phyloP scores from a whole-genome alignment of 768 basidiomycete genomes.

The Tephrocybe sp. region DNA sequence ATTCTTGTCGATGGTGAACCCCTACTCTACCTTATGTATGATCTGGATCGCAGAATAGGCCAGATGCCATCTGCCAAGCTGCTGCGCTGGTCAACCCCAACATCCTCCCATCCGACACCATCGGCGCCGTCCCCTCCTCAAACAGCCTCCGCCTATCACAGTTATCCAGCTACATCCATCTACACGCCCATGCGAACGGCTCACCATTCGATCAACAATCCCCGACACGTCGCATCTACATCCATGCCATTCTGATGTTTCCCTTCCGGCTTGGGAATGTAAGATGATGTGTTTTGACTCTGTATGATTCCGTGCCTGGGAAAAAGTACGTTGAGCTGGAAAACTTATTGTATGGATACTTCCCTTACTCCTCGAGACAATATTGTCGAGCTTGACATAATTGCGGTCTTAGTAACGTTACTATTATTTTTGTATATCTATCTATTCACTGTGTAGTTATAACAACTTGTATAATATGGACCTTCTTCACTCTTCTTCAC shows the following conservation, averaged over 20 bases:
- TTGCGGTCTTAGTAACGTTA: conserved; percentile 8
- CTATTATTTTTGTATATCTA: conserved; percentile 10
- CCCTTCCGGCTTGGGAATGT: conserved; percentile 4
- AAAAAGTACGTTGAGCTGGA: conserved; percentile 6
- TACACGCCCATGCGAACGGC: conserved; percentile 23
- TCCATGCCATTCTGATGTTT: conserved; percentile 11
- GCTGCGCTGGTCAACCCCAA: conserved; percentile 37
- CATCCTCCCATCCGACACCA: conserved; percentile 3
- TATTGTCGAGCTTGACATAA: conserved; percentile 2
- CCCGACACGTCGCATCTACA: conserved; percentile 3
- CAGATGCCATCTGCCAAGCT: conserved; percentile 60
- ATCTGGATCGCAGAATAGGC: conserved; percentile 57
- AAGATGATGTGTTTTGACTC: neutral
- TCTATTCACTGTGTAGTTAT: conserved; percentile 13
- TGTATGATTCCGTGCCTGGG: conserved; percentile 1
- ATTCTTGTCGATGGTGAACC: conserved; percentile 62
- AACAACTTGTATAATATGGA: conserved; percentile 19
- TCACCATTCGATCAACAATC: conserved; percentile 32
- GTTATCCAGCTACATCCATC: conserved; percentile 1
- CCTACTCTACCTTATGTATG: conserved; percentile 63
- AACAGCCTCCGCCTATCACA: conserved; percentile 15
- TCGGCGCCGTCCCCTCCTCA: conserved; percentile 5
- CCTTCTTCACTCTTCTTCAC: conserved; percentile 20
- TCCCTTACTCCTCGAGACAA: neutral
- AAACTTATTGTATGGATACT: neutral